These are phyloP conservation scores for Globisporangium orthogonon DNA, from an alignment of 352 stramenopile genomes.

Conservation along the genomic window DNA sequence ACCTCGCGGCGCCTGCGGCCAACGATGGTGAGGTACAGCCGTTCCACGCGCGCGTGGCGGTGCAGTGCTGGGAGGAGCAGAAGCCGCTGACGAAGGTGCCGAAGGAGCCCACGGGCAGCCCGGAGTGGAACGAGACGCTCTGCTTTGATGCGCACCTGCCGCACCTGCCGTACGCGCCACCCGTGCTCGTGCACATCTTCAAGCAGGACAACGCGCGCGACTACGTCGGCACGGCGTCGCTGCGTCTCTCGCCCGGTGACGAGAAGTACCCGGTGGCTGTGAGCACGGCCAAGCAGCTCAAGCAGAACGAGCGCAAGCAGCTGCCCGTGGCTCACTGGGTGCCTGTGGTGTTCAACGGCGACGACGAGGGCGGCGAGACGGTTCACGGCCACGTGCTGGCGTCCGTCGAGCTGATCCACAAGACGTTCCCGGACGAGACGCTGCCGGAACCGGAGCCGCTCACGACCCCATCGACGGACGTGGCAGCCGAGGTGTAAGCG, in stretches of 20 bases:
- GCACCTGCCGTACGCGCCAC: slow-evolving; percentile 37
- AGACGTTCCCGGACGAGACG: slow-evolving; percentile 48
- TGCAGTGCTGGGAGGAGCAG: slow-evolving; percentile 62
- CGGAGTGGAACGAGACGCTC: slow-evolving; percentile 50
- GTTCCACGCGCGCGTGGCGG: slow-evolving; percentile 41
- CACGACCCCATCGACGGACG: background rate
- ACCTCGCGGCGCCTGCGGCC: slow-evolving; percentile 15
- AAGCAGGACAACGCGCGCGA: slow-evolving; percentile 28
- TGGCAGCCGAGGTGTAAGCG: slow-evolving; percentile 8
- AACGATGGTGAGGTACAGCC: background rate
- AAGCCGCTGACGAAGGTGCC: slow-evolving; percentile 18
- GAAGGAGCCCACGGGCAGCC: slow-evolving; percentile 22
- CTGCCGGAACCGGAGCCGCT: slow-evolving; percentile 38
- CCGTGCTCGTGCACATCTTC: slow-evolving; percentile 56
- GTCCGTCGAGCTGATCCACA: slow-evolving; percentile 51
- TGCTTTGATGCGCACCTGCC: slow-evolving; percentile 72
- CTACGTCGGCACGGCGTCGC: slow-evolving; percentile 36
- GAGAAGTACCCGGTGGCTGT: slow-evolving; percentile 19
- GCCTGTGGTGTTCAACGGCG: slow-evolving; percentile 41
- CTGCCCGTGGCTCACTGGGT: slow-evolving; percentile 44
- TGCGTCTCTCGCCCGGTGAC: slow-evolving; percentile 16
- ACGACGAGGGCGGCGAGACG: slow-evolving; percentile 18
- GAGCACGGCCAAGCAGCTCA: slow-evolving; percentile 46
- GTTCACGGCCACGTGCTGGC: slow-evolving; percentile 49
- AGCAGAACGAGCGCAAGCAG: slow-evolving; percentile 34